Base-by-base conservation (phyloP, 208 protist genomes). In the Lotmaria passim region DNA sequence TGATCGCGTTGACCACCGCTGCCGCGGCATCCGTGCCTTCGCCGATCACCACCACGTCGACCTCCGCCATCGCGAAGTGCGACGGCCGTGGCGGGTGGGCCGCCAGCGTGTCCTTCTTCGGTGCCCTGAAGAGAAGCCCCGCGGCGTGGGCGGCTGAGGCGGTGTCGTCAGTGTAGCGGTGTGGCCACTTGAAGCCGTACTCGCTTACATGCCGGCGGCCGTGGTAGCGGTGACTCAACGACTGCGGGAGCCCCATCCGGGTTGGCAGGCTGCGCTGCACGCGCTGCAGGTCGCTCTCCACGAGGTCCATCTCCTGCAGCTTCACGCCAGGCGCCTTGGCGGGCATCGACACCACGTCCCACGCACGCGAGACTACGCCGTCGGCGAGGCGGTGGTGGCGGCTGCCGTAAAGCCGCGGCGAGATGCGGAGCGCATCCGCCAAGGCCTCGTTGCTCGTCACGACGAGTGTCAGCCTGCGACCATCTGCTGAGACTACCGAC, bases 301-400 rank as follows among this genome's bases (percentile, higher is more conserved):
- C 76, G 30, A 96, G 50, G 38, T 91, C 91, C 36, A 69, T 80
- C 43, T 68, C 38, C 48, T 47, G 57, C 34, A 46, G 33, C 33
- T 38, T 33, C 30, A 31, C 59, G 14, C 36, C 46, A 6, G 73
- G 69, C 6, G 47, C 55, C 41, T 6, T 39, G 8, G 36, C 12
- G 36, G 87, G 79, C 53, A 82, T 38, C 0, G 87, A 90, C 28
- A 82, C 82, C 17, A 91, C 87, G 55, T 96, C 91, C 89, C 87
- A 96, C 47, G 81, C 81, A 24, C 91, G 87, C 3, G 88, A 83
- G 12, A 96, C 78, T 30, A 75, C 67, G 26, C 85, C 85, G 61
- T 84, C 69, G 15, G 72, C 89, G 72, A 96, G 75, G 64, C 91
- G 91, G 79, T 94, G 89, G 52, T 96, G 91, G 15, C 86, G 88